These are phyloP conservation scores for Salicornia ramosissima DNA, from an alignment of 148 eudicot species.

Conservation along the genomic window DNA sequence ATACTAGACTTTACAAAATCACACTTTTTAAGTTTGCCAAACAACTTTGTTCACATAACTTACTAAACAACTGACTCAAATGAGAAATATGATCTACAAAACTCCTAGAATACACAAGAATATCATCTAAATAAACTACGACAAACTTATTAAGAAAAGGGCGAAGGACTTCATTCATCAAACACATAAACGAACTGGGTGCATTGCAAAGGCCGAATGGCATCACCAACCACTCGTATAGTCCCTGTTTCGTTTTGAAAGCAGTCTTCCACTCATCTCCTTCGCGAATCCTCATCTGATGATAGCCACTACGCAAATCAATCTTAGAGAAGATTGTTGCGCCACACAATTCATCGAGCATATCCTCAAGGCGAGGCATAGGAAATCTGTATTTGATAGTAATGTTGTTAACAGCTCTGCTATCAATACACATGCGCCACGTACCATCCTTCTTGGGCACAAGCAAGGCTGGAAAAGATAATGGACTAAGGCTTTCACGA, in stretches of 20 bases:
- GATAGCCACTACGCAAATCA: too few species aligned
- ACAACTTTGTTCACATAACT: too few species aligned
- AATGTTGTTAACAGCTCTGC: background rate
- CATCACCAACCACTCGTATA: background rate
- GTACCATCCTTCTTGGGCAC: background rate
- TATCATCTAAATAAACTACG: background rate
- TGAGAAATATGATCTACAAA: too few species aligned
- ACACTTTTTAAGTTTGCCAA: too few species aligned
- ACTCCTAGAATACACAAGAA: background rate
- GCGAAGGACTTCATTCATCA: background rate
- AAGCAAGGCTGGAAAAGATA: background rate
- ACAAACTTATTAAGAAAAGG: background rate
- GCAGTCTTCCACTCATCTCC: background rate
- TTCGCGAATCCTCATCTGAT: background rate
- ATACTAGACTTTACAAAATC: too few species aligned
- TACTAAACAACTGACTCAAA: too few species aligned
- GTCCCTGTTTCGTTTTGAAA: background rate
- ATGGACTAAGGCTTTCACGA: background rate
- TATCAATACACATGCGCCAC: background rate
- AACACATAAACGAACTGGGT: background rate
- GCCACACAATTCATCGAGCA: background rate
- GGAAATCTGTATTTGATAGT: background rate
- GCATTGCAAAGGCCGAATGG: background rate
- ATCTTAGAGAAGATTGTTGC: background rate
- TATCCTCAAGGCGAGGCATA: background rate